These are phyloP conservation scores for Aspergillus bertholletiae DNA, from an alignment of 495 filamentous ascomycete genomes.

Conservation along the genomic window DNA sequence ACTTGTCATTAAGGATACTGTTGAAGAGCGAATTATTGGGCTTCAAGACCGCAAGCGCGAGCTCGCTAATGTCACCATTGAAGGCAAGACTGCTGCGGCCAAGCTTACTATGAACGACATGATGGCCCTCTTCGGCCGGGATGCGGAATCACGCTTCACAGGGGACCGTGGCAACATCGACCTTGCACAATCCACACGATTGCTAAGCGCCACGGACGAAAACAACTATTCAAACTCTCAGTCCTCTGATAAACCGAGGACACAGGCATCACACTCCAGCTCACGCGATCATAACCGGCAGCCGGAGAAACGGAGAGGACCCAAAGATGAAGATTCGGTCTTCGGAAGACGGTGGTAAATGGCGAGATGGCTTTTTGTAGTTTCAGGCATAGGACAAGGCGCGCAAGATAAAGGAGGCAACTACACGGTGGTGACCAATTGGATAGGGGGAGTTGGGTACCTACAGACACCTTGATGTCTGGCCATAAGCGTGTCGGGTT, in stretches of 20 bases:
- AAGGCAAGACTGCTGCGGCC: slow-evolving; percentile 68
- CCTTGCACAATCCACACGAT: slow-evolving; percentile 25
- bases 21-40: slow-evolving; percentile 89
- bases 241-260: neutral
- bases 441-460: neutral
- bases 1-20: slow-evolving; percentile 76
- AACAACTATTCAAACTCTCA: slow-evolving; percentile 11
- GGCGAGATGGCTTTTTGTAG: neutral
- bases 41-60: slow-evolving; percentile 90
- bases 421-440: neutral
- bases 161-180: slow-evolving; percentile 29
- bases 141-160: slow-evolving; percentile 55
- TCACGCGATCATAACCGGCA: slow-evolving; percentile 28
- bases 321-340: slow-evolving; percentile 35
- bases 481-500: neutral
- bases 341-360: slow-evolving; percentile 46
- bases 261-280: slow-evolving; percentile 11
- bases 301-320: slow-evolving; percentile 16
- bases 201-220: slow-evolving; percentile 24
- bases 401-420: neutral
- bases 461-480: neutral
- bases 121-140: slow-evolving; percentile 78
- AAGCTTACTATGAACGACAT: slow-evolving; percentile 95
- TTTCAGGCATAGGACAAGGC: neutral
- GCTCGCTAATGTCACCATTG: slow-evolving; percentile 79